phyloP scores from a whole-genome alignment of 2,329 filamentous ascomycete genomes.

The Paramyrothecium sp. region DNA sequence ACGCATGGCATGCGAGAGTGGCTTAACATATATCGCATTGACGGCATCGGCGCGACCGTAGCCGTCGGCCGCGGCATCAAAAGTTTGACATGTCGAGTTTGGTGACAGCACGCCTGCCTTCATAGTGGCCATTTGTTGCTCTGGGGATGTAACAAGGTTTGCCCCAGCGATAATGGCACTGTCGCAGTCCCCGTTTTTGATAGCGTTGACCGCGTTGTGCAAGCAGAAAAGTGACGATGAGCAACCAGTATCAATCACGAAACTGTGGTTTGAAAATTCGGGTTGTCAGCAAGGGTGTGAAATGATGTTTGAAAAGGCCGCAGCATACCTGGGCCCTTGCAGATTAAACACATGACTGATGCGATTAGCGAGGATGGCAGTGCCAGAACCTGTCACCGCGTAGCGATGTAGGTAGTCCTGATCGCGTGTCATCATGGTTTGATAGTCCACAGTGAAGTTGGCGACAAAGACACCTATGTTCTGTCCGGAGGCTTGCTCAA shows the following conservation, averaged over 20 bases:
- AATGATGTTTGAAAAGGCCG: too few species aligned
- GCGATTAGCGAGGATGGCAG: slow-evolving; percentile 21
- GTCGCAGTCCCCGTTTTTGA: slow-evolving; percentile 26
- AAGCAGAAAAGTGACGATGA: slow-evolving; percentile 42
- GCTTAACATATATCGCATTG: slow-evolving; percentile 52
- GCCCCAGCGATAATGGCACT: slow-evolving; percentile 29
- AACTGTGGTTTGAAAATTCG: slow-evolving; percentile 18
- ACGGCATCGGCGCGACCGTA: slow-evolving; percentile 60
- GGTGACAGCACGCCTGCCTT: slow-evolving; percentile 24
- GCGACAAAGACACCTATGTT: slow-evolving; percentile 22
- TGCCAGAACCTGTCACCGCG: slow-evolving; percentile 20
- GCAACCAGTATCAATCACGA: slow-evolving; percentile 46
- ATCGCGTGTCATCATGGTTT: slow-evolving; percentile 22
- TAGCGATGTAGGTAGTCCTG: slow-evolving; percentile 22
- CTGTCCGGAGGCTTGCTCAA: slow-evolving; percentile 16
- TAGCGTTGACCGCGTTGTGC: slow-evolving; percentile 33
- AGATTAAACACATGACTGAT: slow-evolving; percentile 21
- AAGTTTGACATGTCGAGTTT: slow-evolving; percentile 39
- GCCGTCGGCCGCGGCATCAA: slow-evolving; percentile 45
- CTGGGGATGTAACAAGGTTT: slow-evolving; percentile 22
- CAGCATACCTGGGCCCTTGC: slow-evolving; percentile 17
- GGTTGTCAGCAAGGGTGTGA: too few species aligned
- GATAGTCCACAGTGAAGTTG: slow-evolving; percentile 21
- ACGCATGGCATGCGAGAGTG: slow-evolving; percentile 46
- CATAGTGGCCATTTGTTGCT: slow-evolving; percentile 20